These are phyloP conservation scores for Pestalotiopsis sp. DNA, from an alignment of 2,329 filamentous ascomycete species.

Conservation along the genomic window DNA sequence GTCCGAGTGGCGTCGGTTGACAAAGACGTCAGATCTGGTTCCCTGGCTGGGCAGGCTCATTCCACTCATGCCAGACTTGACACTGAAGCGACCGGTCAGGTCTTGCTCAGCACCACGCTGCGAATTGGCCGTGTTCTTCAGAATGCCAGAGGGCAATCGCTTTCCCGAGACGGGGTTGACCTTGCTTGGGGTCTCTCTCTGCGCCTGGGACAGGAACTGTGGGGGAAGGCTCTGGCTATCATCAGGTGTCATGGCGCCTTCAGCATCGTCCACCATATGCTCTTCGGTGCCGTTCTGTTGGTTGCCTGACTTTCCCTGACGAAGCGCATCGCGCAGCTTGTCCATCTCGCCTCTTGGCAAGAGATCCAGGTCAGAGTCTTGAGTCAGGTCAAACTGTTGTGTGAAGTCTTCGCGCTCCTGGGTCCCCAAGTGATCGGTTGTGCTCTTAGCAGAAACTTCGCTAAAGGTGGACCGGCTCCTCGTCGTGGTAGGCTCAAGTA, in stretches of 20 bases:
- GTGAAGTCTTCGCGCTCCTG: slow-evolving; percentile 39
- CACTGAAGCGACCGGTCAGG: slow-evolving; percentile 33
- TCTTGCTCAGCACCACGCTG: slow-evolving; percentile 27
- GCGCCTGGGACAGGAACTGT: slow-evolving; percentile 20
- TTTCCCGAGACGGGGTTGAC: slow-evolving; percentile 15
- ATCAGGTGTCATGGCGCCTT: slow-evolving; percentile 24
- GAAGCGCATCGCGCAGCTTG: slow-evolving; percentile 19
- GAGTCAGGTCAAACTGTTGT: slow-evolving; percentile 35
- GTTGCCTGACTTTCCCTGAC: slow-evolving; percentile 27
- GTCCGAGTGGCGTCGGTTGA: slow-evolving; percentile 23
- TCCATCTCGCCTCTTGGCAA: slow-evolving; percentile 28
- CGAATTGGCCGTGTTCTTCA: slow-evolving; percentile 35
- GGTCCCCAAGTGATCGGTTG: slow-evolving; percentile 30
- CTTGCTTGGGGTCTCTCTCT: slow-evolving; percentile 9
- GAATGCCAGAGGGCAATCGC: slow-evolving; percentile 30
- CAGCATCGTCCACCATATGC: slow-evolving; percentile 18
- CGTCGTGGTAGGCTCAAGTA: slow-evolving; percentile 27
- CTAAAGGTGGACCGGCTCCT: slow-evolving; percentile 27
- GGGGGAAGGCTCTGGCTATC: slow-evolving; percentile 30
- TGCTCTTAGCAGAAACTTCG: slow-evolving; percentile 37
- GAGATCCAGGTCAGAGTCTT: slow-evolving; percentile 33
- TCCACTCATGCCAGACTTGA: slow-evolving; percentile 34
- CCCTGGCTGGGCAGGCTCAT: slow-evolving; percentile 30
- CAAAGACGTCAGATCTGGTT: slow-evolving; percentile 22
- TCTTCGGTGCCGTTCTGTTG: slow-evolving; percentile 22